phyloP scores from a whole-genome alignment of 2,329 filamentous ascomycete species.

The Curvularia eragrostidis region DNA sequence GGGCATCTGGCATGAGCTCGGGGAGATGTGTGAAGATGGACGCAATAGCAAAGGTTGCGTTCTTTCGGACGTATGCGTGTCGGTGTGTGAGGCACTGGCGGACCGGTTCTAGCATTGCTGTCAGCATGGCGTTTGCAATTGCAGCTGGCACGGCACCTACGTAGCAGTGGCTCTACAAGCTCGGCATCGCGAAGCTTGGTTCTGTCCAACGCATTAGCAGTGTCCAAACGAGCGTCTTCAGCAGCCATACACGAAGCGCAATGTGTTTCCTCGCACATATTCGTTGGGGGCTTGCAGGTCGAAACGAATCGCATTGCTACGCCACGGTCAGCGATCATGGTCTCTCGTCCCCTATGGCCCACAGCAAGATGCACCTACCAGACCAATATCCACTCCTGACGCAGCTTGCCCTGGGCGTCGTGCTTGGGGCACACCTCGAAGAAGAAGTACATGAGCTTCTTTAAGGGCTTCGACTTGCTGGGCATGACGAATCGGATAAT shows the following conservation, averaged over 20 bases:
- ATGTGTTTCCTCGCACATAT: conserved; percentile 97
- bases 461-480: conserved; percentile 92
- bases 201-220: conserved; percentile 32
- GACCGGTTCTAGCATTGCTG: conserved; percentile 67
- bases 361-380: conserved; percentile 67
- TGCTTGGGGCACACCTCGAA: conserved; percentile 99
- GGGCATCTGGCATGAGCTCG: conserved; percentile 90
- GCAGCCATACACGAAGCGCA: conserved; percentile 75
- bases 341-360: background rate
- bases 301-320: conserved; percentile 95
- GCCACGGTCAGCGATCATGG: conserved; percentile 29
- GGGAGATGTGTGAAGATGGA: conserved; percentile 93
- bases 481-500: conserved; percentile 99
- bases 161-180: conserved; percentile 93
- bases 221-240: background rate
- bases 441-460: conserved; percentile 99
- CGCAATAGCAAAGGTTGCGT: conserved; percentile 92
- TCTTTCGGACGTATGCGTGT: conserved; percentile 97
- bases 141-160: conserved; percentile 21
- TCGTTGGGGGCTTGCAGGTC: conserved; percentile 98
- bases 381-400: conserved; percentile 99
- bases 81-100: conserved; percentile 93
- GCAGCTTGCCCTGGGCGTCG: conserved; percentile 89
- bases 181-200: conserved; percentile 96
- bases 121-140: background rate